Percentiles rank a stretch among this genome's conserved stretches.
phyloP scores from a whole-genome alignment of 257 asterid species.

The Nicotiana tabacum region DNA sequence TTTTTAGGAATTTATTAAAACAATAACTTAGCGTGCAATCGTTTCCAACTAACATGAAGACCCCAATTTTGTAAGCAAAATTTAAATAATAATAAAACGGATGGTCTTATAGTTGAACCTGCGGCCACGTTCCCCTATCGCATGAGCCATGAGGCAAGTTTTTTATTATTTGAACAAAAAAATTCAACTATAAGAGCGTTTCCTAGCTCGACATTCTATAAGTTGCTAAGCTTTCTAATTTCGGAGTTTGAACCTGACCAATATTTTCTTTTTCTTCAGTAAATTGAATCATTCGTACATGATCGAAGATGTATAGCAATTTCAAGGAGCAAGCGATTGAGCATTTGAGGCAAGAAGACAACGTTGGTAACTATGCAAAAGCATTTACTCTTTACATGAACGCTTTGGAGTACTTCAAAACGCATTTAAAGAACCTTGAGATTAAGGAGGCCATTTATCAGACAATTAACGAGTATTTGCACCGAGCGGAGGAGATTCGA shows the following conservation, averaged over 20 bases:
- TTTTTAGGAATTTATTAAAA: too few relatives aligned
- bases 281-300: too few relatives aligned
- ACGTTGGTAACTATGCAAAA: slow-evolving; percentile 85
- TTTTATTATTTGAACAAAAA: too few relatives aligned
- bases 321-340: slow-evolving; percentile 97
- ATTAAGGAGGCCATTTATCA: slow-evolving; percentile 88
- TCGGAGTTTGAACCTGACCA: too few relatives aligned
- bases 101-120: too few relatives aligned
- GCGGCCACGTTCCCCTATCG: too few relatives aligned
- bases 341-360: slow-evolving; percentile 83
- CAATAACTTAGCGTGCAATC: too few relatives aligned
- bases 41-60: too few relatives aligned
- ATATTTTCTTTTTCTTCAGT: background rate
- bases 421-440: slow-evolving; percentile 91
- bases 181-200: too few relatives aligned
- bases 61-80: too few relatives aligned
- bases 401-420: slow-evolving; percentile 88
- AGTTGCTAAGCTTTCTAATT: too few relatives aligned
- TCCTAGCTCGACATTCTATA: background rate
- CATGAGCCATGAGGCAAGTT: too few relatives aligned
- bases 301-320: slow-evolving; percentile 70
- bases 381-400: slow-evolving; percentile 95
- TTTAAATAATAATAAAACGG: background rate
- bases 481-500: slow-evolving; percentile 98
- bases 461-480: slow-evolving; percentile 84